phyloP scores from a whole-genome alignment of 208 protist species.

The Naegleria fowleri region DNA sequence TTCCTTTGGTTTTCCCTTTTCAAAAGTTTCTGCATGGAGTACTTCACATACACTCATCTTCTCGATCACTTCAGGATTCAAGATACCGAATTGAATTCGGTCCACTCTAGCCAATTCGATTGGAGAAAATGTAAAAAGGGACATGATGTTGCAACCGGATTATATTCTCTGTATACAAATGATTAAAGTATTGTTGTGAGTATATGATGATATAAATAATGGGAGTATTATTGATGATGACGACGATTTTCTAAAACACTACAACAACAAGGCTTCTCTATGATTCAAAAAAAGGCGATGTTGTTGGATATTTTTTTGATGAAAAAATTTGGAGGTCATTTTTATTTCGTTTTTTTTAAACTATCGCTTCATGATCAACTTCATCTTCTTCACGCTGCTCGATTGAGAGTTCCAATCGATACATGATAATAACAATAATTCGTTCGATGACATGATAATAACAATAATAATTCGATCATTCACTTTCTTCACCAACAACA shows the following conservation, averaged over 20 bases:
- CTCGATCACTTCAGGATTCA: background rate
- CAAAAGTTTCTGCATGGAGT: background rate
- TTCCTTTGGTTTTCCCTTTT: background rate
- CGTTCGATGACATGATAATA: no score
- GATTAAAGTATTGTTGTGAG: background rate
- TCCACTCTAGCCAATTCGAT: background rate
- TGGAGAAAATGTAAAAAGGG: background rate
- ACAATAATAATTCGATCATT: no score
- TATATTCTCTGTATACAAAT: no score
- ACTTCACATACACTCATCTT: conserved; percentile 10
- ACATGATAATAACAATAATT: no score
- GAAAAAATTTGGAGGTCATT: background rate
- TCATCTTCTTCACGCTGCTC: background rate
- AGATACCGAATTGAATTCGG: conserved; percentile 4
- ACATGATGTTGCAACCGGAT: no score
- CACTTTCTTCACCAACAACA: no score
- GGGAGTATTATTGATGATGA: no score
- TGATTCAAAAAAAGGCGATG: background rate
- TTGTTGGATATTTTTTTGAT: background rate
- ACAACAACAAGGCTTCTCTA: no score
- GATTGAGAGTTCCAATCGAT: no score
- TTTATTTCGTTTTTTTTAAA: background rate
- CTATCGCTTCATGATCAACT: background rate
- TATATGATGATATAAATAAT: background rate
- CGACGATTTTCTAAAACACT: no score